Percentiles rank a stretch among this genome's conserved stretches.
Conservation (phyloP, 139 green algal species). For the Tetradesmus lagerheimii region DNA sequence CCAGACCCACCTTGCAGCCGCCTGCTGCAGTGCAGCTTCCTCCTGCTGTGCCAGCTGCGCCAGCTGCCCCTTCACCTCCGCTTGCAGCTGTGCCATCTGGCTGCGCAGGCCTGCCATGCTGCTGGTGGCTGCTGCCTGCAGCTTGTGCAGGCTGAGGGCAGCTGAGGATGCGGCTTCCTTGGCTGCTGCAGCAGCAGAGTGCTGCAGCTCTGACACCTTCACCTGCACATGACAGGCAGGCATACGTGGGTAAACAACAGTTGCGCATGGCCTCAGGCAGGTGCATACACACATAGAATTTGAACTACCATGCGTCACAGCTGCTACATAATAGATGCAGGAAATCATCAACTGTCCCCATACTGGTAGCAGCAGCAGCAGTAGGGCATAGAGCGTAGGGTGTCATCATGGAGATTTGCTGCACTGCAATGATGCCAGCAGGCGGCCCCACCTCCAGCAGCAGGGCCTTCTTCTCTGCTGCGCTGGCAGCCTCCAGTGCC, state of each 20-base stretch:
- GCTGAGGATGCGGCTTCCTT: background rate
- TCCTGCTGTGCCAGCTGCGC: background rate
- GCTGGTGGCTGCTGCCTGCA: background rate
- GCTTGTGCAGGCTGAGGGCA: background rate
- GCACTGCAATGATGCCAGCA: background rate
- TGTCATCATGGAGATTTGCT: too few species aligned
- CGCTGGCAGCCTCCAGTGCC: conserved; percentile 4
- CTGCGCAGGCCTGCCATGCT: conserved; percentile 18
- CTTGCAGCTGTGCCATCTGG: conserved; percentile 28
- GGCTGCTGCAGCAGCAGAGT: background rate
- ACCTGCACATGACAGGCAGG: conserved; percentile 1
- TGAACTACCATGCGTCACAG: too few species aligned
- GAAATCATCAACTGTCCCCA: too few species aligned
- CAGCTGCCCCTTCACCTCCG: conserved; percentile 31
- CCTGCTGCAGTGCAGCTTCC: background rate
- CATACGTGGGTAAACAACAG: too few species aligned
- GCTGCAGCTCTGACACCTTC: conserved; percentile 21
- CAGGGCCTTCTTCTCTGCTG: conserved; percentile 12
- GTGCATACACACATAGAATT: too few species aligned
- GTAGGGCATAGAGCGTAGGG: too few species aligned
- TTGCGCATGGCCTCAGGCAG: too few species aligned
- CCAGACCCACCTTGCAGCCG: background rate
- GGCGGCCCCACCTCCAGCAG: background rate
- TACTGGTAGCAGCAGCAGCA: too few species aligned
- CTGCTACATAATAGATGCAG: too few species aligned